phyloP scores from a whole-genome alignment of 306 rosid species.

The Quercus variabilis region DNA sequence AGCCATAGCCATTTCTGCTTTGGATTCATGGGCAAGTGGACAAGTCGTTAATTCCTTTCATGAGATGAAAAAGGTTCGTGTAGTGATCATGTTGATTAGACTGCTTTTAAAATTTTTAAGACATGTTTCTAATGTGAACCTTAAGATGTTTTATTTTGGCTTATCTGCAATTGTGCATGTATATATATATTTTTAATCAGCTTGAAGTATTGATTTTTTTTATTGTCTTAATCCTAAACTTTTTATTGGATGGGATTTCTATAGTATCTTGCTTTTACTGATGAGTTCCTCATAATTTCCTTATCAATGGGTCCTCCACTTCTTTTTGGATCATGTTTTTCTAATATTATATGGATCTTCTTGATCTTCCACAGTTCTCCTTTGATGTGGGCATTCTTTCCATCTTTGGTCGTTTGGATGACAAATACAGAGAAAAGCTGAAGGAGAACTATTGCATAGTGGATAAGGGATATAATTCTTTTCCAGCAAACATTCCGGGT shows the following conservation, averaged over 20 bases:
- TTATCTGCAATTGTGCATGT: not conserved
- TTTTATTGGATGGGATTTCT: slow-evolving; percentile 12
- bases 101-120: not conserved
- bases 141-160: not conserved
- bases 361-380: slow-evolving; percentile 51
- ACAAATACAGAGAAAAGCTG: slow-evolving; percentile 48
- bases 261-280: slow-evolving; percentile 24
- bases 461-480: slow-evolving; percentile 86
- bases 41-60: slow-evolving; percentile 47
- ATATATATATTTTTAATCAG: not conserved
- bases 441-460: slow-evolving; percentile 67
- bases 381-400: slow-evolving; percentile 75
- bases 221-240: slow-evolving; percentile 17
- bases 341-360: not conserved
- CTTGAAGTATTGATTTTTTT: not conserved
- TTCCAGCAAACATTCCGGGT: slow-evolving; percentile 63
- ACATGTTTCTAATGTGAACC: slow-evolving; percentile 14
- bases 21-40: slow-evolving; percentile 57
- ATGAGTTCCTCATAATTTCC: slow-evolving; percentile 19
- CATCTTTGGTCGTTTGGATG: slow-evolving; percentile 64
- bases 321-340: slow-evolving; percentile 11
- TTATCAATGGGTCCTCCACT: slow-evolving; percentile 26
- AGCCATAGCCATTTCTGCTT: slow-evolving; percentile 47
- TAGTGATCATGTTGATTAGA: not conserved
- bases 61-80: slow-evolving; percentile 74